Evolutionary conservation across 2,329 filamentous ascomycete genomes (phyloP), one percentile per base, ranked within the genome.

Genomic region (Fusarium metavorans): DNA sequence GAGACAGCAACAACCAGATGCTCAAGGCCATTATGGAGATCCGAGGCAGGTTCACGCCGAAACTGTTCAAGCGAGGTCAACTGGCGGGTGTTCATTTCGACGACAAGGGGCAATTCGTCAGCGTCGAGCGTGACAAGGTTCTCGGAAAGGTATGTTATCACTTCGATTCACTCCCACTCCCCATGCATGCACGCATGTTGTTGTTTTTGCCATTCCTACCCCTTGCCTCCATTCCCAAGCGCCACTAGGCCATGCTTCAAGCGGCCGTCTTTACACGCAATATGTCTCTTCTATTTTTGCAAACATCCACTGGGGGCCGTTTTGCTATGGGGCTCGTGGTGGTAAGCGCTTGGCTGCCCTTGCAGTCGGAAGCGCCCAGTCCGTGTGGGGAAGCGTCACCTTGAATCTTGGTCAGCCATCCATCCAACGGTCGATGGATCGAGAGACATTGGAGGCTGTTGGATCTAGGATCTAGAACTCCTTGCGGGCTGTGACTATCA

Each of bases 1-100:
- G 97, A 68, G 91, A 94, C 74, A 97, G 94, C 85, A 99, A 99
- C 86, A 99, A 99, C 81, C 95, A 98, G 85, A 99, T 99, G 97
- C 90, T 99, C 70, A 94, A 94, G 73, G 92, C 93, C 23, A 98
- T 99, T 78, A 97, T 98, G 92, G 96, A 99, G 81, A 95, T 96
- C 78, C 92, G 97, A 57, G 97, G 97, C 79, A 97, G 95, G 83
- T 92, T 98, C 73, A 95, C 94, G 34, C 91, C 93, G 56, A 98
- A 98, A 83, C 88, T 98, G 72, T 92, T 98, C 79, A 95, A 94
- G 78, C 93, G 93, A 62, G 95, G 95, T 4, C 89, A 94, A 74
- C 88, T 97, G 70, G 91, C 92, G 16, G 88, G 89, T 48, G 86
- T 92, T 80, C 94, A 98, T 83, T 98, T 98, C 82, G 94, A 97